Conservation (phyloP, 768 basidiomycete genomes). For the Cubamyces sp. region DNA sequence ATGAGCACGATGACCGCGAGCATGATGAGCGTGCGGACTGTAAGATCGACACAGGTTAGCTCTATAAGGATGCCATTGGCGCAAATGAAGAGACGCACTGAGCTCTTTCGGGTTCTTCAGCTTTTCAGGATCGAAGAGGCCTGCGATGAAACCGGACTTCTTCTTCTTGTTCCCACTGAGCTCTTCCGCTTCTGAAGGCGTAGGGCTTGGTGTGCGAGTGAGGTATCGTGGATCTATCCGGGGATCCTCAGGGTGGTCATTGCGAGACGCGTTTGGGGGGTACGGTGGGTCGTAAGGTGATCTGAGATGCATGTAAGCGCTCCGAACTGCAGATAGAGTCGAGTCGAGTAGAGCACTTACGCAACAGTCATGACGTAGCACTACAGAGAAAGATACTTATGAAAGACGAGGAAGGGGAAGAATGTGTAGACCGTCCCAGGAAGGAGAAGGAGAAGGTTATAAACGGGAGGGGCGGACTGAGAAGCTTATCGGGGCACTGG, state of each 20-base stretch:
- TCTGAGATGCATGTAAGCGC: not conserved
- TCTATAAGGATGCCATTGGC: not conserved
- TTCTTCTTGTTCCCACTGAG: constrained; percentile 6
- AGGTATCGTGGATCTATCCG: constrained; percentile 15
- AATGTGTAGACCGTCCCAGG: not conserved
- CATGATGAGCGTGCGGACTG: constrained; percentile 36
- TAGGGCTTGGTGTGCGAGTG: constrained; percentile 9
- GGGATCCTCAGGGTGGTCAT: constrained; percentile 6
- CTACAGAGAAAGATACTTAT: not conserved
- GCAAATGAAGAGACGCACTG: not conserved
- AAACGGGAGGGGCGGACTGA: not conserved
- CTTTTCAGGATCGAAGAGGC: constrained; percentile 1
- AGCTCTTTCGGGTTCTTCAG: constrained; percentile 9
- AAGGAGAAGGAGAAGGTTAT: not conserved
- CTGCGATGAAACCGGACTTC: not conserved
- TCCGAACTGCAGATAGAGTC: not conserved
- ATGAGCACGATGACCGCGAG: constrained; percentile 37
- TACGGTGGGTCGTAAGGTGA: not conserved
- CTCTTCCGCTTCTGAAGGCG: constrained; percentile 5
- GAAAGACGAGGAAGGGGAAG: not conserved
- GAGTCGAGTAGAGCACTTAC: not conserved
- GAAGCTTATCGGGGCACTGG: not conserved
- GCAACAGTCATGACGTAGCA: not conserved
- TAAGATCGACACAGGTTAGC: not conserved
- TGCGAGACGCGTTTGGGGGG: not conserved